Percentiles rank a stretch among this genome's conserved stretches.
Conservation (phyloP, 2,329 filamentous ascomycete species). For the Davidsoniella australis region DNA sequence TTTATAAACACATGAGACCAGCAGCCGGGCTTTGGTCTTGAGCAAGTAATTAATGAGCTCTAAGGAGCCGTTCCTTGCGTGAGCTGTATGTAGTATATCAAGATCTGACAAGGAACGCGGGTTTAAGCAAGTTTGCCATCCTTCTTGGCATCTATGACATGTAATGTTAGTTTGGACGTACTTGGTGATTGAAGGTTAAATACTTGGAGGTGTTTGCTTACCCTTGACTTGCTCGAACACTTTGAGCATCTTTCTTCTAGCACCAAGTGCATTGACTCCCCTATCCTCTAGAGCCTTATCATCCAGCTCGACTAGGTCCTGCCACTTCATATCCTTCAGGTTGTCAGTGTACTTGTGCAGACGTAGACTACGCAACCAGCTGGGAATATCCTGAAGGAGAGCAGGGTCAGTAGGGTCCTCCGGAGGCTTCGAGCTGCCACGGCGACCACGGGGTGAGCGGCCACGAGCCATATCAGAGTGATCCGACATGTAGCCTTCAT, state of each 20-base stretch:
- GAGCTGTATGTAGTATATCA: too few relatives aligned
- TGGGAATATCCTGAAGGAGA: conserved; percentile 84
- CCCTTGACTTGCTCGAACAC: conserved; percentile 93
- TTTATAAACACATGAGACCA: conserved; percentile 5
- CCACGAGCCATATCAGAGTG: conserved; percentile 83
- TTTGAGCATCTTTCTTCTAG: conserved; percentile 95
- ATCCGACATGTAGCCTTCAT: conserved; percentile 83
- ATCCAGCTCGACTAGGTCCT: conserved; percentile 76
- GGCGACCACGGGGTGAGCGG: conserved; percentile 75
- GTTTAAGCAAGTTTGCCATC: conserved; percentile 12
- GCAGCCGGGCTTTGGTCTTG: conserved; percentile 2
- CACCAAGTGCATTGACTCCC: conserved; percentile 87
- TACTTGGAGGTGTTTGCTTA: conserved; percentile 19
- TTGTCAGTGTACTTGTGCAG: conserved; percentile 99
- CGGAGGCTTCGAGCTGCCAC: conserved; percentile 91
- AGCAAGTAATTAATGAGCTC: not conserved
- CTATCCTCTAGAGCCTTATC: conserved; percentile 85
- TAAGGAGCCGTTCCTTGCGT: too few relatives aligned
- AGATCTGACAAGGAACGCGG: not conserved
- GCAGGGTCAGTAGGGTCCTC: conserved; percentile 89
- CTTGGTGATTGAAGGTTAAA: not conserved
- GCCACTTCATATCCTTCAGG: conserved; percentile 93
- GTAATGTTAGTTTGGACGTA: not conserved
- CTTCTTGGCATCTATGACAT: conserved; percentile 11
- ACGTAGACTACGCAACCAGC: conserved; percentile 84